Evolutionary conservation across 225 moss, liverwort and hornwort genomes (phyloP).

Genomic region (Pseudisothecium myosuroides): DNA sequence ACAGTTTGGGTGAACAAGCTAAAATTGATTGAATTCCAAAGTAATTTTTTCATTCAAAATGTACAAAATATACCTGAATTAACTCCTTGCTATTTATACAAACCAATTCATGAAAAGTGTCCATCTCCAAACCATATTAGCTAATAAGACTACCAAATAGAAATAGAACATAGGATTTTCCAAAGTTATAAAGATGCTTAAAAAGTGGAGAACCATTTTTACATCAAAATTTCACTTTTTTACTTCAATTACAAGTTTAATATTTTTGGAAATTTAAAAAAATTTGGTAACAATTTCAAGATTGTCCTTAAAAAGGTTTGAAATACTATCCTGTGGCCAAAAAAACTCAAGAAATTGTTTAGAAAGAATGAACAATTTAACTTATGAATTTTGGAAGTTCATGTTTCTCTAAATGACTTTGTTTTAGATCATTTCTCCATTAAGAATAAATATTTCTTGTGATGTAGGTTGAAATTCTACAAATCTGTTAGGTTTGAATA

Average conservation of each 20-base stretch:
- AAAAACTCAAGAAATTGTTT: neutral
- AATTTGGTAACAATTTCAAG: neutral
- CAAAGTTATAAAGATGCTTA: too few species aligned
- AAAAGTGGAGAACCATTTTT: too few species aligned
- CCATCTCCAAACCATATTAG: too few species aligned
- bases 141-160: too few species aligned
- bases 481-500: neutral
- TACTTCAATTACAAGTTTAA: neutral
- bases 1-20: neutral
- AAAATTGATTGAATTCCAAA: too few species aligned
- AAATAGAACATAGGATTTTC: too few species aligned
- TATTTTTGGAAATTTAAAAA: neutral
- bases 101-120: too few species aligned
- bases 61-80: too few species aligned
- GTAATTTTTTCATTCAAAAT: neutral
- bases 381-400: neutral
- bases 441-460: neutral
- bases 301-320: neutral
- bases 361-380: neutral
- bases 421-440: neutral
- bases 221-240: neutral
- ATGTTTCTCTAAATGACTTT: neutral
- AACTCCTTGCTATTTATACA: too few species aligned
- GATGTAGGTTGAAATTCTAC: neutral
- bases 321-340: rapidly evolving